Evolutionary conservation across 345 rosid species (phyloP).

Genomic region (Tarenaya hassleriana): DNA sequence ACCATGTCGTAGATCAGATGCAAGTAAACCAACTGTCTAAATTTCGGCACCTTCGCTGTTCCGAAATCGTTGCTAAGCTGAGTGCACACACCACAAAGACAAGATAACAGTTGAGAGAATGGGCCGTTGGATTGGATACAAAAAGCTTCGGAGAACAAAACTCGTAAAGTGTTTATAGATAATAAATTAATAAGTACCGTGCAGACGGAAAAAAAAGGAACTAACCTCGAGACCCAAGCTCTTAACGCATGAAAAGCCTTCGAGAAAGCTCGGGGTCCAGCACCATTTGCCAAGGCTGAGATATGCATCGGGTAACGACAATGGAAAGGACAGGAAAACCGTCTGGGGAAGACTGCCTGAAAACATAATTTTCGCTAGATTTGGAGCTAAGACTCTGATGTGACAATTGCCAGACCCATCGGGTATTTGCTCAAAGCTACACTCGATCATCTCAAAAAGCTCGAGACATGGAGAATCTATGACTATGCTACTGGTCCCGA

Average conservation of each 20-base stretch:
- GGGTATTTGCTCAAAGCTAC: conserved; percentile 12
- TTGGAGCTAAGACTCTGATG: conserved; percentile 14
- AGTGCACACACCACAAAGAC: too few species aligned
- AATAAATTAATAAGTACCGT: too few species aligned
- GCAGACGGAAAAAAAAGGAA: too few species aligned
- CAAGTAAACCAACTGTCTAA: conserved; percentile 17
- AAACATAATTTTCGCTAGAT: conserved; percentile 18
- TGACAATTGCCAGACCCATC: neutral
- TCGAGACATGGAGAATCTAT: conserved; percentile 18
- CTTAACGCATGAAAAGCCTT: conserved; percentile 13
- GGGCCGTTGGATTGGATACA: too few species aligned
- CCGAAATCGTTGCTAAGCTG: conserved; percentile 15
- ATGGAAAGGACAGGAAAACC: conserved; percentile 9
- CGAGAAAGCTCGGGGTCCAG: conserved; percentile 18
- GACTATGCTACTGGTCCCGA: conserved; percentile 8
- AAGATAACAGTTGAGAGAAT: neutral
- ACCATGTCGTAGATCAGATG: conserved; percentile 19
- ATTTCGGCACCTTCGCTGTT: neutral
- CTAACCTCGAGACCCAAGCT: conserved; percentile 23
- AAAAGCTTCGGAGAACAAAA: conserved; percentile 4
- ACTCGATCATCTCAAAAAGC: conserved; percentile 15
- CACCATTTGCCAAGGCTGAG: conserved; percentile 4
- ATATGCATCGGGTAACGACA: conserved; percentile 17
- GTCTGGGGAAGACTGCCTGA: neutral
- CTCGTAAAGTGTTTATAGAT: conserved; percentile 17